These are phyloP conservation scores for Nannochloropsis gaditana DNA, from an alignment of 108 stramenopile species.

Conservation along the genomic window DNA sequence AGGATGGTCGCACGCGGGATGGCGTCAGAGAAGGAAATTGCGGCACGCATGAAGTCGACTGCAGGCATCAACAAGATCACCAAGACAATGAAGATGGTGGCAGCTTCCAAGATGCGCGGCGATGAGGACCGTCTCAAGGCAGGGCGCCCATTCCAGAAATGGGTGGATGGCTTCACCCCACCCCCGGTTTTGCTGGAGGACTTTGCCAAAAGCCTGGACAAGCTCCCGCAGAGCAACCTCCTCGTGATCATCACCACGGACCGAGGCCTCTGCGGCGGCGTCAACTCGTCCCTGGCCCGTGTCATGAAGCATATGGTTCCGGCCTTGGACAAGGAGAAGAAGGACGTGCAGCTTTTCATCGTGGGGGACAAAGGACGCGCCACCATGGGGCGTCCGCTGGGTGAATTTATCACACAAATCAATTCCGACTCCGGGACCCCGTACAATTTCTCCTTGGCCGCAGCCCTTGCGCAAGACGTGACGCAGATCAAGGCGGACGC, in stretches of 20 bases:
- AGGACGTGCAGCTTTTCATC: conserved; percentile 73
- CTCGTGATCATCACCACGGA: conserved; percentile 89
- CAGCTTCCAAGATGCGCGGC: conserved; percentile 98
- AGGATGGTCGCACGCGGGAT: conserved; percentile 45
- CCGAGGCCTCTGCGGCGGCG: conserved; percentile 97
- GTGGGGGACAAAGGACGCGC: conserved; percentile 97
- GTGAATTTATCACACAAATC: conserved; percentile 61
- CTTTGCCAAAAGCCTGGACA: conserved; percentile 26
- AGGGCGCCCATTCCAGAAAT: conserved; percentile 57
- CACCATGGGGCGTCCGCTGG: conserved; percentile 69
- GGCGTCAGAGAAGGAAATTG: conserved; percentile 56
- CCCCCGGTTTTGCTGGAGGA: conserved; percentile 31
- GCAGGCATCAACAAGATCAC: conserved; percentile 99
- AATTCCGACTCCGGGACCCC: conserved; percentile 26
- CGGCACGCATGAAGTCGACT: conserved; percentile 84
- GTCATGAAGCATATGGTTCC: conserved; percentile 59
- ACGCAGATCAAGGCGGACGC: conserved; percentile 33
- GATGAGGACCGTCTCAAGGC: conserved; percentile 68
- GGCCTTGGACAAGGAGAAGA: conserved; percentile 65
- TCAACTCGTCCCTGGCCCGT: conserved; percentile 82
- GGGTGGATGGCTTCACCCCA: conserved; percentile 30
- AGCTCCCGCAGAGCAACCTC: conserved; percentile 62
- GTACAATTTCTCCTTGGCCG: conserved; percentile 34
- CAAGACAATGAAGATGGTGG: conserved; percentile 99
- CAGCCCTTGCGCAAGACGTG: conserved; percentile 23